Percentiles rank a stretch among this genome's conserved stretches.
phyloP scores from a whole-genome alignment of 1,284 basidiomycete genomes.

The Trametes polyzona region DNA sequence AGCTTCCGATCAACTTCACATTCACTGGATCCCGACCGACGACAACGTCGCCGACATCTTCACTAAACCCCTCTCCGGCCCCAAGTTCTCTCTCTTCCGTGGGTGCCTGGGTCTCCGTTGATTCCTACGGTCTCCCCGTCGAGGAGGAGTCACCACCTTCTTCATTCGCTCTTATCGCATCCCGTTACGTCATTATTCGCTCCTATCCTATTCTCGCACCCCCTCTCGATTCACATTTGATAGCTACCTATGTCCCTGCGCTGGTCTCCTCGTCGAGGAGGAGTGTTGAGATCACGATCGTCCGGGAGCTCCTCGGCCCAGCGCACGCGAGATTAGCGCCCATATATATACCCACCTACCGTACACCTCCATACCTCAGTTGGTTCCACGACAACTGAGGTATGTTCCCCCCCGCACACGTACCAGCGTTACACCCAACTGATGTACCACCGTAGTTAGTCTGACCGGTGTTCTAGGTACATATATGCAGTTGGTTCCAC shows the following conservation, averaged over 20 bases:
- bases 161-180: neutral
- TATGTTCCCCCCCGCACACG: neutral
- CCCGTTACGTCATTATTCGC: neutral
- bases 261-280: neutral
- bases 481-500: too few species aligned
- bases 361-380: neutral
- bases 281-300: neutral
- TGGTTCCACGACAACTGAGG: neutral
- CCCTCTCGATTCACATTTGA: too few species aligned
- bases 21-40: constrained; percentile 5
- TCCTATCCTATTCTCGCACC: neutral
- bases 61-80: constrained; percentile 19
- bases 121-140: too few species aligned
- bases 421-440: too few species aligned
- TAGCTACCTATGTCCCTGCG: too few species aligned
- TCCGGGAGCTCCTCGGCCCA: neutral
- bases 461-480: too few species aligned
- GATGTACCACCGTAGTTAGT: too few species aligned
- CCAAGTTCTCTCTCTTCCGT: constrained; percentile 2
- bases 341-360: neutral
- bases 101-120: constrained; percentile 11
- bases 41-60: constrained; percentile 24
- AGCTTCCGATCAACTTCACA: neutral
- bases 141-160: constrained; percentile 18
- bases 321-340: neutral